Base-by-base conservation (phyloP, 306 rosid species). In the Gastrolobium villosum region DNA sequence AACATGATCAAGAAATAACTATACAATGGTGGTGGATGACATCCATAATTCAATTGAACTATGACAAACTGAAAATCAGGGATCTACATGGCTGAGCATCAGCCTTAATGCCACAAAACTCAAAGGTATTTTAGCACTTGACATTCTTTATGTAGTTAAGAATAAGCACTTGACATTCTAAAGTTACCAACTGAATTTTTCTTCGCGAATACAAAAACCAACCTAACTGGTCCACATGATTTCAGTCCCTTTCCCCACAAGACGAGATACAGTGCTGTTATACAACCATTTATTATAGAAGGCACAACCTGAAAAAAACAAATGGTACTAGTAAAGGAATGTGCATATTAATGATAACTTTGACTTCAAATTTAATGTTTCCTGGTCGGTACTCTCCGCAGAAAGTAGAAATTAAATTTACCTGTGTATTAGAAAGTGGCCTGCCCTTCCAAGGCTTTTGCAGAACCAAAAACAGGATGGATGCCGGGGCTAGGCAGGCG, bases 381-480 rank as follows among this genome's bases (percentile, higher is more conserved):
- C 36, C 70, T 75, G 30, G 32, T 13, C 5, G 36, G 62, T 41
- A 74, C 41, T 65, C 60, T 60, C 61, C 8, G 37, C 57, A 31
- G 72, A 70, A 20, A 45, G 9, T 56, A 64, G 2, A 74, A 66
- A 44, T 44, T 67, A 10, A 69, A 65, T 49, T 59, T 82, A 96
- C 99, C 98, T 96, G 98, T 4, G 90, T 62, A 80, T 93, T 96
- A 53, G 97, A 83, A 66, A 96, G 96, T 6, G 99, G 91, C 76
- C 98, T 91, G 65, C 98, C 99, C 91, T 89, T 96, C 98, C 99
- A 96, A 81, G 98, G 99, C 87, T 89, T 96, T 80, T 96, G 99
- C 87, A 93, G 69, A 86, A 89, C 72, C 77, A 96, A 85, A 88
- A 96, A 93, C 41, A 89, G 67, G 75, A 93, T 75, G 67, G 99